These are phyloP conservation scores for Cylindrotheca fusiformis DNA, from an alignment of 108 stramenopile genomes.

Conservation along the genomic window DNA sequence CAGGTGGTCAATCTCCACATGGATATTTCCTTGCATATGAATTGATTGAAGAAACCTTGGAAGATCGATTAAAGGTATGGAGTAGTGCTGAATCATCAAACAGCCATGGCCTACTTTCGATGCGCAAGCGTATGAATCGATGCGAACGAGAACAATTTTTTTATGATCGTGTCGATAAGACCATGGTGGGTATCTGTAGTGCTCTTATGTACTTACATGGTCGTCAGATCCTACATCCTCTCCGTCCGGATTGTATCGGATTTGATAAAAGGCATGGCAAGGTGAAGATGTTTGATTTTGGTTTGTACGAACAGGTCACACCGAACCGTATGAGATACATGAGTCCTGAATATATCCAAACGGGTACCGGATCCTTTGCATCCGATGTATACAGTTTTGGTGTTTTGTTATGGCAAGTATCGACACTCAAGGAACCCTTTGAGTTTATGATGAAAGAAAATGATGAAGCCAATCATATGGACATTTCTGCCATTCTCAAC, in stretches of 20 bases:
- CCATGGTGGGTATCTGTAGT: not conserved
- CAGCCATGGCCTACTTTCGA: not conserved
- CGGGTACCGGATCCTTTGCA: not conserved
- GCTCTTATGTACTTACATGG: not conserved
- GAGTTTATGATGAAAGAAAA: not conserved
- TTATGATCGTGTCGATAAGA: not conserved
- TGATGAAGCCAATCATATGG: not conserved
- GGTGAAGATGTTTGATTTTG: constrained; percentile 12
- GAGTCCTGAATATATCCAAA: not conserved
- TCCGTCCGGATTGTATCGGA: not conserved
- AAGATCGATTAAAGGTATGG: constrained; percentile 4
- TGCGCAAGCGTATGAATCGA: not conserved
- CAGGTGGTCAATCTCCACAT: not conserved
- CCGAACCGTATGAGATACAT: not conserved
- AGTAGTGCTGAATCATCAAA: not conserved
- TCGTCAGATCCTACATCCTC: not conserved
- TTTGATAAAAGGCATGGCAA: not conserved
- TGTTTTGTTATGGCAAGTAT: constrained; percentile 3
- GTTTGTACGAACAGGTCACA: not conserved
- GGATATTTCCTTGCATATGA: constrained; percentile 5
- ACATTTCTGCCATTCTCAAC: not conserved
- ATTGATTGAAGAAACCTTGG: constrained; percentile 3
- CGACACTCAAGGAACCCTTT: not conserved
- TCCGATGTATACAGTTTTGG: constrained; percentile 5
- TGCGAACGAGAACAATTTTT: not conserved